phyloP scores from a whole-genome alignment of 2,329 filamentous ascomycete genomes.

The Pseudogymnoascus sp. region DNA sequence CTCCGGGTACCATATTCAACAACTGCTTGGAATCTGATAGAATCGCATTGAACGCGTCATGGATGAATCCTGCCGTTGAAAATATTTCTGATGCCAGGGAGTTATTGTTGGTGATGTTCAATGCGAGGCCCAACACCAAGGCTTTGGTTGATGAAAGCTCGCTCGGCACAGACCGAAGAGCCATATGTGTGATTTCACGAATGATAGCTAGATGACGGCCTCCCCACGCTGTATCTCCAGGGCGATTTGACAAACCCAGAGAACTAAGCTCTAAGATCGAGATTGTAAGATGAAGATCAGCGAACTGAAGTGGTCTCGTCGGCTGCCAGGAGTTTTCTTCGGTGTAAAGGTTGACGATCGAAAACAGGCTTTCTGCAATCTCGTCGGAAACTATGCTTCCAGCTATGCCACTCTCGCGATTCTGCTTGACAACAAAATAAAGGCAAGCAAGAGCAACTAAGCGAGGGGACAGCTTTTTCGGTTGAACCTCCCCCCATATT shows the following conservation, averaged over 20 bases:
- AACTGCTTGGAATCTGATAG: constrained; percentile 46
- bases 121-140: constrained; percentile 57
- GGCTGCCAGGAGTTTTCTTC: constrained; percentile 25
- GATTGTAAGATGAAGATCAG: constrained; percentile 38
- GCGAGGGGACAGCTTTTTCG: constrained; percentile 52
- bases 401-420: constrained; percentile 42
- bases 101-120: constrained; percentile 84
- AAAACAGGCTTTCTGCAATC: constrained; percentile 45
- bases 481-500: constrained; percentile 54
- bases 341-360: constrained; percentile 32
- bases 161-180: background rate
- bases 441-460: constrained; percentile 58
- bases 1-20: constrained; percentile 42
- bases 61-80: constrained; percentile 51
- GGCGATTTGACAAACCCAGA: background rate
- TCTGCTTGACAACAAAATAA: constrained; percentile 49
- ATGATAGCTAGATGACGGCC: background rate
- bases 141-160: constrained; percentile 8
- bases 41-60: constrained; percentile 44
- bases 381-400: constrained; percentile 44
- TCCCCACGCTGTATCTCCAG: background rate
- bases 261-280: constrained; percentile 51
- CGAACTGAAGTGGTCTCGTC: constrained; percentile 21
- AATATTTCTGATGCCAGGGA: constrained; percentile 62
- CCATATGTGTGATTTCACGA: constrained; percentile 1